Evolutionary conservation across 1,284 basidiomycete species (phyloP).

Genomic region (Pyrrhoderma lamaoense): DNA sequence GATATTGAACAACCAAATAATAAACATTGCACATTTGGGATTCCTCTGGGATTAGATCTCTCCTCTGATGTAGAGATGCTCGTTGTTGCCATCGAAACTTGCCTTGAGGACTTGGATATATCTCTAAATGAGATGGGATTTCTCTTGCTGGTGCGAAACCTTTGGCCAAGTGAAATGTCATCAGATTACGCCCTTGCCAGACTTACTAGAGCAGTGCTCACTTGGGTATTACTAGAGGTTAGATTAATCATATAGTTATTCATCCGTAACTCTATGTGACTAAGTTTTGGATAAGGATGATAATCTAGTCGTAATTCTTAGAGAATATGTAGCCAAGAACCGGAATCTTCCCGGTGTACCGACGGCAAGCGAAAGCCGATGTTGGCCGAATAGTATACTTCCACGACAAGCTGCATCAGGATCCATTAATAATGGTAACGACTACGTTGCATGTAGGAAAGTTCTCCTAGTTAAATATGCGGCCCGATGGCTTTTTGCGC

Average conservation of each 20-base stretch:
- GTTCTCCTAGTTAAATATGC: constrained; percentile 46
- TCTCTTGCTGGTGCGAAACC: constrained; percentile 51
- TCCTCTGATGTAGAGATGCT: constrained; percentile 67
- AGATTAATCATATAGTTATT: neutral
- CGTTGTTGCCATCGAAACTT: constrained; percentile 63
- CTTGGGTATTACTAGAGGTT: constrained; percentile 23
- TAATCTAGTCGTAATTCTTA: constrained; percentile 50
- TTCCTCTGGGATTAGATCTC: constrained; percentile 65
- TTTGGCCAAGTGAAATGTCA: constrained; percentile 67
- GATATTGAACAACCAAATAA: constrained; percentile 25
- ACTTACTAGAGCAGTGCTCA: constrained; percentile 25
- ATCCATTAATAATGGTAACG: constrained; percentile 53
- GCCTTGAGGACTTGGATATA: constrained; percentile 61
- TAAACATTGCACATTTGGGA: constrained; percentile 47
- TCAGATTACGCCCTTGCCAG: constrained; percentile 51
- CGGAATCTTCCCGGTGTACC: constrained; percentile 59
- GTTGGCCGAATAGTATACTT: constrained; percentile 42
- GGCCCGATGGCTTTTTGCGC: constrained; percentile 52
- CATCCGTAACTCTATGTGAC: too few species aligned
- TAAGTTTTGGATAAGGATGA: constrained; percentile 40
- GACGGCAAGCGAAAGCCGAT: constrained; percentile 31
- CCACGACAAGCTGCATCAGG: constrained; percentile 32
- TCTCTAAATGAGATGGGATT: constrained; percentile 69
- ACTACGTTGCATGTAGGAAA: constrained; percentile 53
- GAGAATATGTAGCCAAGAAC: constrained; percentile 52